phyloP scores from a whole-genome alignment of 2,329 filamentous ascomycete genomes.

The Sphaerulina musiva region DNA sequence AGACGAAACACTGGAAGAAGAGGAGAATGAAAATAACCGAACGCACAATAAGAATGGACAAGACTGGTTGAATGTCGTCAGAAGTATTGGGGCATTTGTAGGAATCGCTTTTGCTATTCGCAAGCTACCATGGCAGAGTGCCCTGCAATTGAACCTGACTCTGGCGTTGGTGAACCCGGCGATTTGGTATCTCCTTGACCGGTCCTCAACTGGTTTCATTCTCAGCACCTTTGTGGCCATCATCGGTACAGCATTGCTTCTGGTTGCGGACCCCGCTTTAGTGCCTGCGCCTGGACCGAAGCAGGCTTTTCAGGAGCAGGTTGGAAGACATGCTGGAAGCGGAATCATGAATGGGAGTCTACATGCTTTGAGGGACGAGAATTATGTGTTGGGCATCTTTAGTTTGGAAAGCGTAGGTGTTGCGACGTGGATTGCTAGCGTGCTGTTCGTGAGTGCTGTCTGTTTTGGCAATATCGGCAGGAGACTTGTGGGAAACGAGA shows the following conservation, averaged over 20 bases:
- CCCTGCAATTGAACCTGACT: conserved; percentile 84
- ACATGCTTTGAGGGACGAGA: conserved; percentile 15
- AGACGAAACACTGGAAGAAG: conserved; percentile 33
- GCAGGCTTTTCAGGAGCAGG: conserved; percentile 27
- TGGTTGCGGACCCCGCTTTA: conserved; percentile 70
- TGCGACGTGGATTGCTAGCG: conserved; percentile 83
- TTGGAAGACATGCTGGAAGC: conserved; percentile 10
- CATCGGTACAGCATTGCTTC: conserved; percentile 64
- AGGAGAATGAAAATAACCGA: conserved; percentile 17
- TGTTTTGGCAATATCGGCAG: conserved; percentile 96
- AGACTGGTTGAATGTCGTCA: conserved; percentile 63
- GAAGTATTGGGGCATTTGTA: conserved; percentile 64
- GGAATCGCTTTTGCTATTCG: conserved; percentile 77
- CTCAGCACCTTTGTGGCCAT: conserved; percentile 69
- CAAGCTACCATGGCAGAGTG: conserved; percentile 86
- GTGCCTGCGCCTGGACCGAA: conserved; percentile 59
- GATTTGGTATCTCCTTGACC: conserved; percentile 93
- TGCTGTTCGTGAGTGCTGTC: conserved; percentile 88
- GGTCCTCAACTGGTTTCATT: conserved; percentile 75
- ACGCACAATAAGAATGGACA: conserved; percentile 16
- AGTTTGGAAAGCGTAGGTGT: conserved; percentile 61
- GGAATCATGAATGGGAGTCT: conserved; percentile 21
- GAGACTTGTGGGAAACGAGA: conserved; percentile 44
- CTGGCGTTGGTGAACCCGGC: conserved; percentile 87
- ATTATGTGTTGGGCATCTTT: conserved; percentile 44